These are phyloP conservation scores for Gnomoniopsis smithogilvyi DNA, from an alignment of 2,329 filamentous ascomycete species.

Conservation along the genomic window DNA sequence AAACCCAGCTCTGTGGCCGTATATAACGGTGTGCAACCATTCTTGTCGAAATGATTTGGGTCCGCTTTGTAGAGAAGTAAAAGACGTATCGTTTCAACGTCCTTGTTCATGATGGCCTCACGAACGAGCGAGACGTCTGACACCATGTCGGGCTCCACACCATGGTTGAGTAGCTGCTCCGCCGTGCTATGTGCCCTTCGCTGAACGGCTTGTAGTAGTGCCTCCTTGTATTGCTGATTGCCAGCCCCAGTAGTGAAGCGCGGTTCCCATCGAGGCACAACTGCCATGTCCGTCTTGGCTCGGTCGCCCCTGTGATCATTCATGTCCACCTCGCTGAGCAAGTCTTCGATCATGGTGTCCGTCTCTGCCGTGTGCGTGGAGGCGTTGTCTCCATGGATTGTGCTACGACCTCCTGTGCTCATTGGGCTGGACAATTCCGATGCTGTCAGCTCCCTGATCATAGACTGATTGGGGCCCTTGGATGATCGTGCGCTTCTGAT, in stretches of 20 bases:
- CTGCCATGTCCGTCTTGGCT: slow-evolving; percentile 46
- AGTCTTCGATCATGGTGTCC: slow-evolving; percentile 32
- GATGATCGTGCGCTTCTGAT: slow-evolving; percentile 21
- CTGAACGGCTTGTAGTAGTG: slow-evolving; percentile 53
- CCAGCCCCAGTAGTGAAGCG: slow-evolving; percentile 41
- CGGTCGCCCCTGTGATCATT: slow-evolving; percentile 25
- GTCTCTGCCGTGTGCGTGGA: slow-evolving; percentile 28
- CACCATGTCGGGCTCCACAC: slow-evolving; percentile 48
- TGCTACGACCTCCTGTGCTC: slow-evolving; percentile 7
- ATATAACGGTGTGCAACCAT: slow-evolving; percentile 49
- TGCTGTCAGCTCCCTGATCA: slow-evolving; percentile 11
- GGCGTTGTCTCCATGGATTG: slow-evolving; percentile 25
- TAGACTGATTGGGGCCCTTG: slow-evolving; percentile 13
- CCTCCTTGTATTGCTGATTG: slow-evolving; percentile 40
- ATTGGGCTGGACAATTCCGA: slow-evolving; percentile 17
- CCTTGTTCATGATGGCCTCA: slow-evolving; percentile 48
- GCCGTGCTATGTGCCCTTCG: slow-evolving; percentile 53
- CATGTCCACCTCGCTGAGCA: slow-evolving; percentile 35
- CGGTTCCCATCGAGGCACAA: slow-evolving; percentile 51
- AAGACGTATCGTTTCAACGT: slow-evolving; percentile 51
- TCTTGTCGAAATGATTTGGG: slow-evolving; percentile 47
- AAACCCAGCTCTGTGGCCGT: slow-evolving; percentile 50
- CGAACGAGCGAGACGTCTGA: slow-evolving; percentile 46
- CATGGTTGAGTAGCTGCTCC: slow-evolving; percentile 56
- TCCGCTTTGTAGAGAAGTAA: slow-evolving; percentile 56